Percentiles rank a stretch among this genome's conserved stretches.
Conservation (phyloP, 306 rosid genomes). For the Myrica gale region DNA sequence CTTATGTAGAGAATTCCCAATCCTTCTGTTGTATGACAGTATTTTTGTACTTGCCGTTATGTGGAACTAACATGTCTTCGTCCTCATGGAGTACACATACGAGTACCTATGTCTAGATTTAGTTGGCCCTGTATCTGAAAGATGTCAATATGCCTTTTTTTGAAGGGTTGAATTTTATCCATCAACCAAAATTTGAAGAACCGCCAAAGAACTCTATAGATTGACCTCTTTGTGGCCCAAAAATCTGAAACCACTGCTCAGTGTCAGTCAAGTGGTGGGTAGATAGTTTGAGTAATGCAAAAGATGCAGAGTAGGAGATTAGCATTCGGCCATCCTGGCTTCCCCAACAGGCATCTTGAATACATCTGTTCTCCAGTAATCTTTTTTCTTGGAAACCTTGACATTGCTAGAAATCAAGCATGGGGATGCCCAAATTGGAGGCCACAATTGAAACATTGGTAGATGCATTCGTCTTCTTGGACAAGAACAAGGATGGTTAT, state of each 20-base stretch:
- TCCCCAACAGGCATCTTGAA: background rate
- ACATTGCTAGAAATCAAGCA: constrained; percentile 62
- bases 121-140: background rate
- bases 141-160: background rate
- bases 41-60: background rate
- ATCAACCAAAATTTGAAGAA: constrained; percentile 9
- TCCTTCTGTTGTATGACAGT: background rate
- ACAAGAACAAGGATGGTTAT: constrained; percentile 88
- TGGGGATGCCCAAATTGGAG: constrained; percentile 76
- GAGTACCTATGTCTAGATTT: background rate
- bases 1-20: background rate
- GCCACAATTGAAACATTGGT: constrained; percentile 86
- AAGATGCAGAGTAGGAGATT: background rate
- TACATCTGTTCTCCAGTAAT: constrained; percentile 3
- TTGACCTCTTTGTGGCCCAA: background rate
- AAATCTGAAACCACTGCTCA: constrained; percentile 2
- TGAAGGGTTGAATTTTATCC: background rate
- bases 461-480: constrained; percentile 88
- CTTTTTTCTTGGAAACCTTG: constrained; percentile 37
- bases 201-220: background rate
- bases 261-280: background rate
- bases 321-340: background rate
- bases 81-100: background rate
- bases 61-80: background rate
- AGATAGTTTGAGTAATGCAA: background rate